These are phyloP conservation scores for Gossypium stocksii DNA, from an alignment of 345 rosid species.

Conservation along the genomic window DNA sequence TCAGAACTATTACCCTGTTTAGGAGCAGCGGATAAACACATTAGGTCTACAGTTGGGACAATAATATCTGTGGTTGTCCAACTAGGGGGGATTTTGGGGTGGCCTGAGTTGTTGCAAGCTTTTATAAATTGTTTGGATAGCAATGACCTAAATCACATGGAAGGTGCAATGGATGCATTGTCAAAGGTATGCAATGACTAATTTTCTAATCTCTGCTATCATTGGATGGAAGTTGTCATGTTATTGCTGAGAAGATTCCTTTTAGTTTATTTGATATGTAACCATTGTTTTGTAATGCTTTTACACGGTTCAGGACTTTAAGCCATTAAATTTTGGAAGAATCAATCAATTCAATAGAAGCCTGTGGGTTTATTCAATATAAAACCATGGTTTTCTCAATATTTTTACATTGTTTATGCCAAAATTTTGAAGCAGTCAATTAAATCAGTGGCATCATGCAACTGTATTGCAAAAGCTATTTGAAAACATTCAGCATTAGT, in stretches of 20 bases:
- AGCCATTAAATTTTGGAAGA: background rate
- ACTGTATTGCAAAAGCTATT: background rate
- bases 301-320: background rate
- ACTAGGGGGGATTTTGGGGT: conserved; percentile 60
- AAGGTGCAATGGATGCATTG: conserved; percentile 97
- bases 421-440: background rate
- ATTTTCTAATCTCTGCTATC: conserved; percentile 27
- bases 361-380: background rate
- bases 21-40: conserved; percentile 83
- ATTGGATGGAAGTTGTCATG: background rate
- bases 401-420: background rate
- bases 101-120: conserved; percentile 90
- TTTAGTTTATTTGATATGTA: background rate
- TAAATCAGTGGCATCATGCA: background rate
- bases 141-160: conserved; percentile 84
- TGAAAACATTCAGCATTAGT: background rate
- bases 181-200: conserved; percentile 73
- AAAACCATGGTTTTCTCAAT: background rate
- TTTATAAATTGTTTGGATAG: conserved; percentile 80
- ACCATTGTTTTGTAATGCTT: background rate
- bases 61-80: conserved; percentile 76
- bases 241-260: background rate
- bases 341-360: background rate
- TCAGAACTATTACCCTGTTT: conserved; percentile 78
- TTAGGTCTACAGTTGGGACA: conserved; percentile 89